These are phyloP conservation scores for Alternaria infectoria DNA, from an alignment of 2,329 filamentous ascomycete genomes.

Conservation along the genomic window DNA sequence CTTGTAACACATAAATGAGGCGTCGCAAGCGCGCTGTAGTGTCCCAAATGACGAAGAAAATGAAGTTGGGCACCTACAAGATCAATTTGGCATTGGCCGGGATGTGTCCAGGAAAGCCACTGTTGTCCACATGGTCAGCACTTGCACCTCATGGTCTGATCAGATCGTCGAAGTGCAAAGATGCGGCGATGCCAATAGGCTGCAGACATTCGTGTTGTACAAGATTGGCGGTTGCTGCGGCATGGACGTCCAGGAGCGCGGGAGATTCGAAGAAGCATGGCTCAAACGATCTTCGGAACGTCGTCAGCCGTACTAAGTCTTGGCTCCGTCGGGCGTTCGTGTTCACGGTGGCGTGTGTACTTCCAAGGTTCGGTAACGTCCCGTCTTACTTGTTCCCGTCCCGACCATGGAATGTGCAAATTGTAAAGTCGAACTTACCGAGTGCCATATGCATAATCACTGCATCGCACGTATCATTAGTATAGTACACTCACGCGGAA, in stretches of 20 bases:
- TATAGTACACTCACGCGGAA: not conserved
- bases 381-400: not conserved
- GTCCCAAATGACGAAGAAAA: not conserved
- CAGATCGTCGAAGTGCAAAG: constrained; percentile 6
- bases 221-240: constrained; percentile 3
- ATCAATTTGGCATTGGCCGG: constrained; percentile 76
- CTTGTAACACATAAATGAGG: not conserved
- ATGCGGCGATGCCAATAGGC: not conserved
- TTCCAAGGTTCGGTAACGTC: not conserved
- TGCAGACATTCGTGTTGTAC: constrained; percentile 4
- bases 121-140: constrained; percentile 47
- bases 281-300: not conserved
- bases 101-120: constrained; percentile 80
- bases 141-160: constrained; percentile 9
- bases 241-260: not conserved
- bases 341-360: not conserved
- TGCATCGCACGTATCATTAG: constrained; percentile 28
- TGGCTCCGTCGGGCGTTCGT: not conserved
- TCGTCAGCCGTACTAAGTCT: not conserved
- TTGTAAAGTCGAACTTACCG: constrained; percentile 37
- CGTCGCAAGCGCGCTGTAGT: constrained; percentile 1
- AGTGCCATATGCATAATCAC: constrained; percentile 47
- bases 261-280: not conserved
- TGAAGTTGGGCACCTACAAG: constrained; percentile 69
- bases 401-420: constrained; percentile 4